phyloP scores from a whole-genome alignment of 129 eudicot species.

The Erigeron canadensis region DNA sequence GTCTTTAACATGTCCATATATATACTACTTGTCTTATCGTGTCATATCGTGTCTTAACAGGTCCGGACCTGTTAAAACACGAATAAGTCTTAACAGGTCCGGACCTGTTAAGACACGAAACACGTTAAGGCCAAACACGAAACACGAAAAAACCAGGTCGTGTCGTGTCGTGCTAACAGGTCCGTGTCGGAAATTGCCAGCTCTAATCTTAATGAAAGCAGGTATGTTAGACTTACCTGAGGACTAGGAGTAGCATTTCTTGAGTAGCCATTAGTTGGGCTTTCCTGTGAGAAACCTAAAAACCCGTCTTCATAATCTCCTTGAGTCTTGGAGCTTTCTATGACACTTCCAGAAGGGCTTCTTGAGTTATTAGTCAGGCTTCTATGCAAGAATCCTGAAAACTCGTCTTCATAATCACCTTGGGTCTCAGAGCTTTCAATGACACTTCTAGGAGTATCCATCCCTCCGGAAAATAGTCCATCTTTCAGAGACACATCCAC shows the following conservation, averaged over 20 bases:
- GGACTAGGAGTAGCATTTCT: constrained; percentile 57
- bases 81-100: too few relatives aligned
- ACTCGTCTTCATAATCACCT: constrained; percentile 13
- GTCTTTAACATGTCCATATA: too few relatives aligned
- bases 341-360: constrained; percentile 3
- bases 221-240: constrained; percentile 46
- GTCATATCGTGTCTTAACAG: too few relatives aligned
- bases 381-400: constrained; percentile 15
- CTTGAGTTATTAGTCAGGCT: constrained; percentile 4
- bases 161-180: too few relatives aligned
- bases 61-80: too few relatives aligned
- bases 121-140: too few relatives aligned
- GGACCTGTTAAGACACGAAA: too few relatives aligned
- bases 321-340: constrained; percentile 16
- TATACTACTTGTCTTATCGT: too few relatives aligned
- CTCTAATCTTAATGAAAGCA: not conserved
- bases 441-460: constrained; percentile 28
- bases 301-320: constrained; percentile 17
- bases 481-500: constrained; percentile 28
- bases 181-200: too few relatives aligned
- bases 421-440: constrained; percentile 15
- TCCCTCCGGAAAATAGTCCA: constrained; percentile 26
- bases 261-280: constrained; percentile 8
- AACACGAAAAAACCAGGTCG: too few relatives aligned
- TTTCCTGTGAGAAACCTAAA: constrained; percentile 9